These are phyloP conservation scores for Eutypa lata DNA, from an alignment of 2,329 filamentous ascomycete species.

Conservation along the genomic window DNA sequence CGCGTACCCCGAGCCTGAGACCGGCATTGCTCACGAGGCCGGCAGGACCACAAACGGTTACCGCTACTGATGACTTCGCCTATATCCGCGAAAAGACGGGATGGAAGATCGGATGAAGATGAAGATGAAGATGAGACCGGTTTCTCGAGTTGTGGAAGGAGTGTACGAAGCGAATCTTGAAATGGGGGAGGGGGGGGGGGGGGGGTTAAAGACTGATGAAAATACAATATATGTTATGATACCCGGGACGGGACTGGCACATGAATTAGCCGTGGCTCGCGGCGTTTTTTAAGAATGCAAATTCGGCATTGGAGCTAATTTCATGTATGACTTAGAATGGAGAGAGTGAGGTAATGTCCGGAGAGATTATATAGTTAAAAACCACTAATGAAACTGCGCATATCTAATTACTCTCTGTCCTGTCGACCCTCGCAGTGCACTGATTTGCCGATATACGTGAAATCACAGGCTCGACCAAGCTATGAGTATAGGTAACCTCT, in stretches of 20 bases:
- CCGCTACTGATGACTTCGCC: constrained; percentile 14
- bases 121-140: too few relatives aligned
- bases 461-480: too few relatives aligned
- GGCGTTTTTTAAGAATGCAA: background rate
- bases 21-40: constrained; percentile 9
- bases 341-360: background rate
- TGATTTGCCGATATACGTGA: too few relatives aligned
- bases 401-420: background rate
- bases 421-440: too few relatives aligned
- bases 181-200: background rate
- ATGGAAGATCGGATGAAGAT: too few relatives aligned
- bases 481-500: too few relatives aligned
- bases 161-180: too few relatives aligned
- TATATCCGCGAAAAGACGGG: constrained; percentile 1
- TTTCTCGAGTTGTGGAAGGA: too few relatives aligned
- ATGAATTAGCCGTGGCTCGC: constrained; percentile 12
- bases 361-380: background rate
- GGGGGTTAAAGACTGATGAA: constrained; percentile 3
- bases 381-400: background rate
- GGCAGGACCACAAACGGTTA: constrained; percentile 12
- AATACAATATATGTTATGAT: constrained; percentile 11
- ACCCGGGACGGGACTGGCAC: constrained; percentile 13
- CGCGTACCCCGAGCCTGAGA: constrained; percentile 30
- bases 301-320: background rate
- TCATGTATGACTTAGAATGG: background rate